phyloP scores from a whole-genome alignment of 2,329 filamentous ascomycete species.

The Zalaria sp. region DNA sequence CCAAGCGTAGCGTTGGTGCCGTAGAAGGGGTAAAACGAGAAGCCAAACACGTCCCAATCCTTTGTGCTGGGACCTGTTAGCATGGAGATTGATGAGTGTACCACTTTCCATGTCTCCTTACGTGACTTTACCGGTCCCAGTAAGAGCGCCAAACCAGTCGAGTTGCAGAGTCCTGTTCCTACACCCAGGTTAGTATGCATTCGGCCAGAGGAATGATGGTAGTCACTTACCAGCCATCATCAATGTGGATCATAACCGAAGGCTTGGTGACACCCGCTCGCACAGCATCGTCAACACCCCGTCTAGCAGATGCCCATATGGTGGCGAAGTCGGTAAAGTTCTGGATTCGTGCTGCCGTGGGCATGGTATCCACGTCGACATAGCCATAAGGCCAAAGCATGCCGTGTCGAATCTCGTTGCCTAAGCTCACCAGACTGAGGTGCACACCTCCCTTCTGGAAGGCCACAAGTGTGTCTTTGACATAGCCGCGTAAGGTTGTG shows the following conservation, averaged over 20 bases:
- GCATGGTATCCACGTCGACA: constrained; percentile 21
- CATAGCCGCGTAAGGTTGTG: constrained; percentile 19
- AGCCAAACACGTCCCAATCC: constrained; percentile 16
- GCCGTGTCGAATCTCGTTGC: constrained; percentile 24
- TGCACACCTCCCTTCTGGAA: constrained; percentile 26
- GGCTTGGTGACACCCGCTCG: constrained; percentile 14
- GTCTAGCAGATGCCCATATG: constrained; percentile 14
- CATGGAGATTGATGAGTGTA: constrained; percentile 6
- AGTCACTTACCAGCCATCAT: constrained; percentile 10
- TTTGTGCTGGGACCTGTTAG: neutral
- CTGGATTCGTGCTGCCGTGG: constrained; percentile 15
- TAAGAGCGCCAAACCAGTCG: constrained; percentile 17
- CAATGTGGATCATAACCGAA: constrained; percentile 20
- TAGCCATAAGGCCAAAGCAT: constrained; percentile 21
- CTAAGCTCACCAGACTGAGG: constrained; percentile 25
- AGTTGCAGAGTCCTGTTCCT: constrained; percentile 13
- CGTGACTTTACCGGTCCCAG: constrained; percentile 14
- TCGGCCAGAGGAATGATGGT: too few species aligned
- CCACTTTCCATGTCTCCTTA: constrained; percentile 12
- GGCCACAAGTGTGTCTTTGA: constrained; percentile 20
- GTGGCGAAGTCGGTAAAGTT: constrained; percentile 20
- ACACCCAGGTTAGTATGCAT: constrained; percentile 3
- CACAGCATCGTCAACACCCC: constrained; percentile 17
- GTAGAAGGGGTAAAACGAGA: constrained; percentile 18
- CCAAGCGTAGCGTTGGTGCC: constrained; percentile 14